Conservation (phyloP, 2,329 filamentous ascomycete species). For the Alternaria consortialis region DNA sequence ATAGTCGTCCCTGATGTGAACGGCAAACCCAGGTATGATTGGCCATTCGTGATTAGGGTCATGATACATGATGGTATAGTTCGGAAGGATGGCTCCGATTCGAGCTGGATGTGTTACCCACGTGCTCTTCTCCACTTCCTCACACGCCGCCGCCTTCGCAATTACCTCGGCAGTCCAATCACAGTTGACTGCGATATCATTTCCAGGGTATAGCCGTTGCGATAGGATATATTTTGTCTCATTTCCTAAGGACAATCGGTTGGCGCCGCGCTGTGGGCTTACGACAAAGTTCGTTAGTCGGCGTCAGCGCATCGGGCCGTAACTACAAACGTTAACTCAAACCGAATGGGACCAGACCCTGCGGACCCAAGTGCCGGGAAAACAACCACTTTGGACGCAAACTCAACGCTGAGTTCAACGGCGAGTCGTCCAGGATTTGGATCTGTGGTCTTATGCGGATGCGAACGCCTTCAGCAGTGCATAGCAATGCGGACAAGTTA, state of each 20-base stretch:
- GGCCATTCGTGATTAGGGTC: background rate
- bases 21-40: background rate
- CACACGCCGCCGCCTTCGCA: background rate
- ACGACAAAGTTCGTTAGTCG: slow-evolving; percentile 9
- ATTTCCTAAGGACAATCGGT: slow-evolving; percentile 1
- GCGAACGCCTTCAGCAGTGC: background rate
- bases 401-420: slow-evolving; percentile 4
- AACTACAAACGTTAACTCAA: slow-evolving; percentile 6
- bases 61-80: background rate
- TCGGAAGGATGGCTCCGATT: slow-evolving; percentile 6
- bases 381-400: background rate
- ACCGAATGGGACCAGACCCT: slow-evolving; percentile 7
- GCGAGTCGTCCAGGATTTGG: background rate
- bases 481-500: background rate
- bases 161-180: slow-evolving; percentile 4
- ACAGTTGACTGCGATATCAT: background rate
- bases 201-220: background rate
- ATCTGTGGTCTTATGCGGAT: background rate
- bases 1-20: background rate
- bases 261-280: slow-evolving; percentile 5
- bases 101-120: slow-evolving; percentile 2
- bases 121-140: slow-evolving; percentile 4
- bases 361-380: background rate
- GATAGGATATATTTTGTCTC: slow-evolving; percentile 5
- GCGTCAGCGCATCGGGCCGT: slow-evolving; percentile 17